Evolutionary conservation across 1,139 yeast genomes (phyloP).

Genomic region (Nakaseomyces nivariensis): DNA sequence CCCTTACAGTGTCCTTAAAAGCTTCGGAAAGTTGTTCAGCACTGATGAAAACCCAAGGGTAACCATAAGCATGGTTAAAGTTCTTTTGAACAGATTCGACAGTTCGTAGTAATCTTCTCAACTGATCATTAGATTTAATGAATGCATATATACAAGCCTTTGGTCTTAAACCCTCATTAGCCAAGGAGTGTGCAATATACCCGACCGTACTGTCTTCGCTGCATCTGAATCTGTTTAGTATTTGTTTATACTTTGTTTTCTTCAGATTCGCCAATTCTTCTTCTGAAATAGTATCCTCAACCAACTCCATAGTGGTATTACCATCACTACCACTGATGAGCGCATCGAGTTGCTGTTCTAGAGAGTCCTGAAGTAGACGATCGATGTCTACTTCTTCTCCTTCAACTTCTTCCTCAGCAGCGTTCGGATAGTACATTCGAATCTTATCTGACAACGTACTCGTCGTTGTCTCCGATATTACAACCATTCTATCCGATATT

Average conservation of each 20-base stretch:
- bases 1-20: conserved; percentile 29
- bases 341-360: not conserved
- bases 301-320: not conserved
- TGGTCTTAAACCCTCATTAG: conserved; percentile 2
- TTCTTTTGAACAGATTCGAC: conserved; percentile 58
- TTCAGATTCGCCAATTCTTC: not conserved
- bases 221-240: not conserved
- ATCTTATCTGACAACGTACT: not conserved
- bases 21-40: conserved; percentile 41
- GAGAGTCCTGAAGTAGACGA: not conserved
- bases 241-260: not conserved
- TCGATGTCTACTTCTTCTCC: not conserved
- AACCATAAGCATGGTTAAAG: conserved; percentile 52
- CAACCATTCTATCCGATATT: not conserved
- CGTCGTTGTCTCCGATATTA: not conserved
- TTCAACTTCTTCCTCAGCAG: not conserved
- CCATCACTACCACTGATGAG: not conserved
- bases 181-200: not conserved
- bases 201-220: not conserved
- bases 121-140: conserved; percentile 51
- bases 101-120: conserved; percentile 47
- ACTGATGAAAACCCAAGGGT: conserved; percentile 69
- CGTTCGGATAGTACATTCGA: not conserved
- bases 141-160: conserved; percentile 43
- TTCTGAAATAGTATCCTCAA: not conserved